These are phyloP conservation scores for Ambispora gerdemannii DNA, from an alignment of 192 early-diverging fungal genomes.

Conservation along the genomic window DNA sequence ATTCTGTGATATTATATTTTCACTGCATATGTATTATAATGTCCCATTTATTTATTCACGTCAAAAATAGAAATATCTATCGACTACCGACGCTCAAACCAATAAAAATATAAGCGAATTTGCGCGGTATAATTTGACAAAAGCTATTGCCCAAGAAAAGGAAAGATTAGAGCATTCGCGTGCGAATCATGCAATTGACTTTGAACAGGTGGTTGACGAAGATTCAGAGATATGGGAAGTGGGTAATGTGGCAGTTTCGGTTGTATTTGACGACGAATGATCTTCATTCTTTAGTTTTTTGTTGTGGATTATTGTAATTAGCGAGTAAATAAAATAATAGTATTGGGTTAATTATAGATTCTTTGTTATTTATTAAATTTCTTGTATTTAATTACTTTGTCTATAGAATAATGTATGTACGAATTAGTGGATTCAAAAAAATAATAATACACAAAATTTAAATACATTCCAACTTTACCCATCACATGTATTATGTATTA, in stretches of 20 bases:
- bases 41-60: neutral
- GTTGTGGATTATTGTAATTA: too few species aligned
- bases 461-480: too few species aligned
- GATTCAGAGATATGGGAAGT: conserved; percentile 17
- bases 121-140: conserved; percentile 57
- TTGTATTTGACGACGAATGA: neutral
- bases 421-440: too few species aligned
- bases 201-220: conserved; percentile 42
- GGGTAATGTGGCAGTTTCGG: neutral
- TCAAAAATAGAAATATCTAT: conserved; percentile 35
- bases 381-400: too few species aligned
- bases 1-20: neutral
- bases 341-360: too few species aligned
- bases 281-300: too few species aligned
- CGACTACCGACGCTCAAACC: conserved; percentile 45
- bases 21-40: neutral
- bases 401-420: too few species aligned
- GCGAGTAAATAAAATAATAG: too few species aligned
- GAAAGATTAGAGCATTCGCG: conserved; percentile 36
- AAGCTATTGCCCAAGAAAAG: conserved; percentile 41
- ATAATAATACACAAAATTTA: too few species aligned
- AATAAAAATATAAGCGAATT: conserved; percentile 54
- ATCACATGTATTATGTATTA: too few species aligned
- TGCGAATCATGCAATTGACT: conserved; percentile 32
- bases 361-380: too few species aligned